These are phyloP conservation scores for Aspergillus hiratsukae DNA, from an alignment of 2,329 filamentous ascomycete genomes.

Conservation along the genomic window DNA sequence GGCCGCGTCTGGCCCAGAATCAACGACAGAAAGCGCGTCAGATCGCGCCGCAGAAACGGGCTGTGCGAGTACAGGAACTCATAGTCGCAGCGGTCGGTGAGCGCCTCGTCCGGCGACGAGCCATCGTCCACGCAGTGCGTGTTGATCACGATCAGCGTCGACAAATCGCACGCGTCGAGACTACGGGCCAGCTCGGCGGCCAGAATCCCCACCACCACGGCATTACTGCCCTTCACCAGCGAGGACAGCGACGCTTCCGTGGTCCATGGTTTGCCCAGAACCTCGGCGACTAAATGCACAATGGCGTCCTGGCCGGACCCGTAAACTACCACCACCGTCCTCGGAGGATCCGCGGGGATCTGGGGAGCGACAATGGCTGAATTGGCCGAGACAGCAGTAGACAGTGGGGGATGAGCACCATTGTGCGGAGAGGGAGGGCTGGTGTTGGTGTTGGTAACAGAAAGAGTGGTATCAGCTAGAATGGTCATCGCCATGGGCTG, in stretches of 20 bases:
- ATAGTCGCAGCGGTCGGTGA: conserved; percentile 71
- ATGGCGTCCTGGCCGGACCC: conserved; percentile 68
- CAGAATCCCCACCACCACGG: conserved; percentile 63
- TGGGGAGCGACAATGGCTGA: not conserved
- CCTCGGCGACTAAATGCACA: conserved; percentile 70
- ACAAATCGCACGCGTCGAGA: conserved; percentile 54
- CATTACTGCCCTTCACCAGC: conserved; percentile 54
- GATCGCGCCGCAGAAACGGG: conserved; percentile 68
- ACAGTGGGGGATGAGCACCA: conserved; percentile 3
- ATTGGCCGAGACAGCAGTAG: no score
- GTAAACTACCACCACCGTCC: conserved; percentile 61
- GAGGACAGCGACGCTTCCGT: conserved; percentile 54
- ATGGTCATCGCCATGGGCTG: conserved; percentile 31
- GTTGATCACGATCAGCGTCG: conserved; percentile 65
- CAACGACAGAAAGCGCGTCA: conserved; percentile 74
- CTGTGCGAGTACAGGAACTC: conserved; percentile 77
- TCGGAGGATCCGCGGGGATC: conserved; percentile 13
- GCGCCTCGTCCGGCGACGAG: conserved; percentile 61
- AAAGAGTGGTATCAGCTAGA: conserved; percentile 20
- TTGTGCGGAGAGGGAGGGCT: conserved; percentile 11
- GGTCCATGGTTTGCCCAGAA: conserved; percentile 68
- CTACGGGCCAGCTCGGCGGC: conserved; percentile 54
- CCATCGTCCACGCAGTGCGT: conserved; percentile 69
- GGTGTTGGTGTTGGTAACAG: conserved; percentile 7
- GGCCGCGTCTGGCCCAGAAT: conserved; percentile 74